Percentiles rank a stretch among this genome's conserved stretches.
Conservation (phyloP, 208 protist genomes). For the Crithidia brevicula region DNA sequence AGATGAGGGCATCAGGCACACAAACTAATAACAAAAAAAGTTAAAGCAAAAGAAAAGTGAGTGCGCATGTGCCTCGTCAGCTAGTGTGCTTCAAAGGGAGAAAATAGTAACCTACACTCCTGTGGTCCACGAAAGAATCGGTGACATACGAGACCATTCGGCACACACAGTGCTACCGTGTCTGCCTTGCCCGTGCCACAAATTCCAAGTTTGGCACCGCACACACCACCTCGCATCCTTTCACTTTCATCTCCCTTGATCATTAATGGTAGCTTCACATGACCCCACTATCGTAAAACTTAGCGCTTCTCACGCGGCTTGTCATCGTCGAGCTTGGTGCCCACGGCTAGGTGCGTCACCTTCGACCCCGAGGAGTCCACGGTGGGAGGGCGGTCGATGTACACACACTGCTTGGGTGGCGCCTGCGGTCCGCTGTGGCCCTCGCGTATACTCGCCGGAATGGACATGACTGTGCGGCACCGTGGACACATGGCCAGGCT, state of each 20-base stretch:
- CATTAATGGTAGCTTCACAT: not conserved
- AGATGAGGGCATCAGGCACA: too few relatives aligned
- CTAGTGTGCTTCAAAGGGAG: too few relatives aligned
- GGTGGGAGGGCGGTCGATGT: slow-evolving; percentile 72
- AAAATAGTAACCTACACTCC: too few relatives aligned
- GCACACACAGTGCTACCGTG: too few relatives aligned
- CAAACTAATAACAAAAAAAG: too few relatives aligned
- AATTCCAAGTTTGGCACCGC: too few relatives aligned
- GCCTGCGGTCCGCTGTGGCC: slow-evolving; percentile 54
- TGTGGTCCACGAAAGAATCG: too few relatives aligned
- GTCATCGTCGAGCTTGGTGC: slow-evolving; percentile 79
- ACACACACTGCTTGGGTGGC: slow-evolving; percentile 80
- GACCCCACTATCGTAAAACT: too few relatives aligned
- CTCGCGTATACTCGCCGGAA: slow-evolving; percentile 81
- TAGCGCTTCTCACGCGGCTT: slow-evolving; percentile 21
- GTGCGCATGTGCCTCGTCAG: too few relatives aligned
- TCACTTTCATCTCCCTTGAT: not conserved
- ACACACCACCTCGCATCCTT: not conserved
- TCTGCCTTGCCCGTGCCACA: too few relatives aligned
- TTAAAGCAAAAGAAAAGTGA: too few relatives aligned
- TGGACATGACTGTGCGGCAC: slow-evolving; percentile 86
- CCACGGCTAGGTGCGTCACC: slow-evolving; percentile 63
- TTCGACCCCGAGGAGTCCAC: slow-evolving; percentile 45
- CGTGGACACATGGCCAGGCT: slow-evolving; percentile 85
- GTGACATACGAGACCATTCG: too few relatives aligned